A percentile compares a stretch with the other conserved stretches of the same genome.
These are phyloP conservation scores for Lasiosphaeria hispida DNA, from an alignment of 495 filamentous ascomycete species.

Conservation along the genomic window DNA sequence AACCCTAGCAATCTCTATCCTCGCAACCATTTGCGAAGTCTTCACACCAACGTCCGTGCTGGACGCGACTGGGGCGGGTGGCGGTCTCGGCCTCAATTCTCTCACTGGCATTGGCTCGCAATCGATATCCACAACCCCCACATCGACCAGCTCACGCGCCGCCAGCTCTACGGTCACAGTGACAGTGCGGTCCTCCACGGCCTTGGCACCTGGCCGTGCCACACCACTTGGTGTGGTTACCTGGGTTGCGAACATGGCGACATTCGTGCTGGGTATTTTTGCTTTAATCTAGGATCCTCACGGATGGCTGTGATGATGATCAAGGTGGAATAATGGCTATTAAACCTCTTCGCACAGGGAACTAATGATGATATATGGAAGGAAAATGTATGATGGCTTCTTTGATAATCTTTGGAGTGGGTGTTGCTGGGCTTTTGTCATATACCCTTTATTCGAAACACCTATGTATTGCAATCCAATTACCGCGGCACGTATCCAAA, in stretches of 20 bases:
- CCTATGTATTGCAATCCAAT: too few relatives aligned
- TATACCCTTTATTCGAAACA: too few relatives aligned
- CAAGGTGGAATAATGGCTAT: too few relatives aligned
- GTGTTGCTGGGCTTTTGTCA: too few relatives aligned
- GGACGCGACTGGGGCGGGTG: neutral
- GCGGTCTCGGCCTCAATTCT: neutral
- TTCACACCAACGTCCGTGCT: neutral
- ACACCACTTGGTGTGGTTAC: neutral
- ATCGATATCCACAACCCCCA: conserved; percentile 3
- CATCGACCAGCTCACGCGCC: conserved; percentile 1
- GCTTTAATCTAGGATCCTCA: conserved; percentile 8
- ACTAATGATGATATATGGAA: too few relatives aligned
- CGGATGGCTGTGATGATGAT: neutral
- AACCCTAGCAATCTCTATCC: conserved; percentile 13
- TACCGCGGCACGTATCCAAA: neutral
- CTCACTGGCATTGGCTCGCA: neutral
- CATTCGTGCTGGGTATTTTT: conserved; percentile 17
- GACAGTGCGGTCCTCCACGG: neutral
- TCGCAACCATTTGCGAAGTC: conserved; percentile 22
- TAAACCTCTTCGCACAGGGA: too few relatives aligned
- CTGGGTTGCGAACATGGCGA: conserved; percentile 13
- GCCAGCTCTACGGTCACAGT: neutral
- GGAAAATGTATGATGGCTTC: neutral
- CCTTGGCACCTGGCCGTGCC: neutral
- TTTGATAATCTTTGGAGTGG: neutral